Evolutionary conservation across 192 early-diverging fungal genomes (phyloP).

Genomic region (Mortierella claussenii): DNA sequence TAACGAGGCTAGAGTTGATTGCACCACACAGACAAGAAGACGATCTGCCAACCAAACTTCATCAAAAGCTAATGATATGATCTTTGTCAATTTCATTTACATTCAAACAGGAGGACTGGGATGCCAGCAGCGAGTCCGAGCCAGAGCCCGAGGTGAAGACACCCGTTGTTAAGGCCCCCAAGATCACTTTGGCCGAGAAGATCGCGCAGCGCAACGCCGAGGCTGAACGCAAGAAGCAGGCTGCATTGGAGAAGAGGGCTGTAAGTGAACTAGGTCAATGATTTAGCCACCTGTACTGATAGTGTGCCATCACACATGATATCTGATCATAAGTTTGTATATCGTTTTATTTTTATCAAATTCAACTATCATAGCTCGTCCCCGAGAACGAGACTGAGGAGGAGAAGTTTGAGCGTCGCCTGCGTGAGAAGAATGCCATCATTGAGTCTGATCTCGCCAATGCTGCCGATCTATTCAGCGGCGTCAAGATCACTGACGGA

Average conservation of each 20-base stretch:
- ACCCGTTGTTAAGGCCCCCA: constrained; percentile 41
- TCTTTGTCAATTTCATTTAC: not conserved
- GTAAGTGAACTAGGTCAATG: no score
- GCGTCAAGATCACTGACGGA: constrained; percentile 65
- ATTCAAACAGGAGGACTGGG: constrained; percentile 57
- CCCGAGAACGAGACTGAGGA: constrained; percentile 61
- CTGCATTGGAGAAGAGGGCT: constrained; percentile 41
- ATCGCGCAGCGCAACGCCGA: constrained; percentile 71
- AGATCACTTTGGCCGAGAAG: constrained; percentile 61
- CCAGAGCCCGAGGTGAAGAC: constrained; percentile 61
- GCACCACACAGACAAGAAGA: no score
- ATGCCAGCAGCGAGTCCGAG: constrained; percentile 72
- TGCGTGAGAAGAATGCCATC: constrained; percentile 65
- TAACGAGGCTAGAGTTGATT: no score
- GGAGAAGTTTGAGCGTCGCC: constrained; percentile 62
- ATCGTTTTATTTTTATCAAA: not conserved
- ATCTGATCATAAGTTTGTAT: not conserved
- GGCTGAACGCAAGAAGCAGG: constrained; percentile 59
- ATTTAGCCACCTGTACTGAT: no score
- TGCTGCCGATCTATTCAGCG: constrained; percentile 72
- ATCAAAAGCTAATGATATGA: no score
- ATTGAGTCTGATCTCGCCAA: constrained; percentile 72
- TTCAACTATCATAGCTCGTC: constrained; percentile 25
- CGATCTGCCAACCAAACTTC: no score
- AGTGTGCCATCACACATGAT: no score